Evolutionary conservation across 2,329 filamentous ascomycete species (phyloP).

Genomic region (Coniochaeta hoffmannii): DNA sequence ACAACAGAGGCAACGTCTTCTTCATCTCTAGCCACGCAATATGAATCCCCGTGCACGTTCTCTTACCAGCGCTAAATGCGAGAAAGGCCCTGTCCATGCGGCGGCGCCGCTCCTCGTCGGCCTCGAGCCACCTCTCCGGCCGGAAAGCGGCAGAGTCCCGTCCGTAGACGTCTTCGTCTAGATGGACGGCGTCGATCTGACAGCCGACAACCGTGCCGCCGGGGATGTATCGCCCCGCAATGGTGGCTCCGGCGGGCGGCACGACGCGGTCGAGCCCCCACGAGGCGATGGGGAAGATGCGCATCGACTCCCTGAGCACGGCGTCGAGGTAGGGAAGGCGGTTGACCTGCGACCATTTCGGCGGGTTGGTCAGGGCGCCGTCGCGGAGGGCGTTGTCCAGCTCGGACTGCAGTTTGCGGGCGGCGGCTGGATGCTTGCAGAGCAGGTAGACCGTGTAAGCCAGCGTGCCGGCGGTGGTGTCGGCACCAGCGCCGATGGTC

Average conservation of each 20-base stretch:
- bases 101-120: conserved; percentile 7
- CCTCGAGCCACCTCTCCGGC: conserved; percentile 11
- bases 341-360: conserved; percentile 7
- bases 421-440: conserved; percentile 7
- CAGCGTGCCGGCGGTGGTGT: conserved; percentile 13
- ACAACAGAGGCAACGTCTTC: conserved; percentile 5
- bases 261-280: conserved; percentile 10
- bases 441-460: conserved; percentile 10
- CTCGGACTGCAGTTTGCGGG: conserved; percentile 6
- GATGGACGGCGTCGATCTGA: conserved; percentile 11
- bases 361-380: conserved; percentile 3
- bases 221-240: conserved; percentile 10
- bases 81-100: conserved; percentile 11
- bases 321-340: conserved; percentile 14
- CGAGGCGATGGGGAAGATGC: conserved; percentile 11
- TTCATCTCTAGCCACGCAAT: conserved; percentile 11
- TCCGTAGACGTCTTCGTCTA: conserved; percentile 10
- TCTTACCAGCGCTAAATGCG: conserved; percentile 8
- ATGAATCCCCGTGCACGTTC: conserved; percentile 5
- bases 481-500: conserved; percentile 14
- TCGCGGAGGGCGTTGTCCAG: conserved; percentile 7
- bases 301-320: conserved; percentile 15
- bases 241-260: conserved; percentile 8
- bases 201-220: conserved; percentile 10
- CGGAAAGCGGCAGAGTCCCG: conserved; percentile 8